Conservation (phyloP, 208 protist species). For the Trypanosoma rangeli region DNA sequence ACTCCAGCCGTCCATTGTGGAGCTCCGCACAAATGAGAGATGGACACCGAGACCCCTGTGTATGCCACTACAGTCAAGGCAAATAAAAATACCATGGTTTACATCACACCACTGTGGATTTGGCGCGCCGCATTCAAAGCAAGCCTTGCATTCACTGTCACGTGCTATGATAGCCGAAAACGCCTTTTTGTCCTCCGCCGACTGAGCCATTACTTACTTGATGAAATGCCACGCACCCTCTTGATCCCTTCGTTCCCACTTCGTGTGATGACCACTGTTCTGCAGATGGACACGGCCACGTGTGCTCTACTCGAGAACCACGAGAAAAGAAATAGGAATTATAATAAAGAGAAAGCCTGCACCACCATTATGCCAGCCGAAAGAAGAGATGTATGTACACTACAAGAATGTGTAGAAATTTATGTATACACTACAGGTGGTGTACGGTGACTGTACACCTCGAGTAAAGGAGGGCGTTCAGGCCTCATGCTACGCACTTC, state of each 20-base stretch:
- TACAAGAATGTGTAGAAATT: neutral
- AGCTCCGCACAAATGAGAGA: slow-evolving; percentile 92
- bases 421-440: neutral
- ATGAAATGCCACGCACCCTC: neutral
- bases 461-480: neutral
- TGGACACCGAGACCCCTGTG: slow-evolving; percentile 94
- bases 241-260: neutral
- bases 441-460: neutral
- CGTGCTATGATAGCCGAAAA: slow-evolving; percentile 70
- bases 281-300: neutral
- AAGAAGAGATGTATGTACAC: neutral
- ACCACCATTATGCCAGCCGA: neutral
- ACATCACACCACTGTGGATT: slow-evolving; percentile 93
- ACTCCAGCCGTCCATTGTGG: slow-evolving; percentile 93
- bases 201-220: slow-evolving; percentile 37
- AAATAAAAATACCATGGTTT: slow-evolving; percentile 89
- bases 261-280: neutral
- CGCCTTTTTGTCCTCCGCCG: slow-evolving; percentile 46
- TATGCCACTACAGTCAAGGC: slow-evolving; percentile 88
- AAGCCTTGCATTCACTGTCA: slow-evolving; percentile 80
- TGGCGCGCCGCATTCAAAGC: slow-evolving; percentile 86
- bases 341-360: neutral
- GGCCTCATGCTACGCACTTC: neutral
- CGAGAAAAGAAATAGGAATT: neutral
- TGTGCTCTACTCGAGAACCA: neutral